Base-by-base conservation (phyloP, 768 basidiomycete species). In the Psilocybe tampanensis region DNA sequence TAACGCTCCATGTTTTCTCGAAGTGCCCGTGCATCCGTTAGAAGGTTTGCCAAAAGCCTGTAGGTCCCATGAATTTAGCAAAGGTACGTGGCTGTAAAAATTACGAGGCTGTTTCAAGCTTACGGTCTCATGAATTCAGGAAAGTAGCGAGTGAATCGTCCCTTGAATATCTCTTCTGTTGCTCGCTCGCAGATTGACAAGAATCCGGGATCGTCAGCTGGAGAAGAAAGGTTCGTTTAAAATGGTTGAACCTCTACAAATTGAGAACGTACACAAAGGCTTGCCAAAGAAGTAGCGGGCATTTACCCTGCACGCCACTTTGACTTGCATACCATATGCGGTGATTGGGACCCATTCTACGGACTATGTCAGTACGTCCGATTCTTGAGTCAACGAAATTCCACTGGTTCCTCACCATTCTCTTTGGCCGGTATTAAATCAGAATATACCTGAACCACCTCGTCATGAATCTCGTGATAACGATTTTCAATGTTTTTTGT, bases 401-500 rank as follows among this genome's bases (percentile, higher is more conserved):
- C 4, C 4, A 29, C 26, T 3, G 22, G 47, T 23, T 8, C 48
- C 33, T n/a, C 13, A 56, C 62, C 57, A 17, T 55, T 42, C 12
- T 36, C 47, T 0, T 26, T 56, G 18, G 53, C 41, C 26, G 18
- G 24, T 18, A 70, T 66, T 3, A 56, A 49, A 13, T 62, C 58
- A 2, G 61, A 53, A 32, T 61, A 67, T 8, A 64, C 66, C 12
- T 57, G 39, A 12, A 56, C 54, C 22, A 70, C 58, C 54, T 73
- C 71, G 24, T 72, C 71, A 18, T 62, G 54, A 41, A 73, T 62
- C 17, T 66, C 63, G 23, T 64, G 54, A 13, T 72, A 55, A 2
- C 60, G 51, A 42, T 55, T 41, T 3, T 18, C 44, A 49, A 71
- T 60, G 52, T 62, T 68, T 7, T 79, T 68, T 7, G 76, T 77